These are phyloP conservation scores for Isatis lusitanica DNA, from an alignment of 441 rosid genomes.

Conservation along the genomic window DNA sequence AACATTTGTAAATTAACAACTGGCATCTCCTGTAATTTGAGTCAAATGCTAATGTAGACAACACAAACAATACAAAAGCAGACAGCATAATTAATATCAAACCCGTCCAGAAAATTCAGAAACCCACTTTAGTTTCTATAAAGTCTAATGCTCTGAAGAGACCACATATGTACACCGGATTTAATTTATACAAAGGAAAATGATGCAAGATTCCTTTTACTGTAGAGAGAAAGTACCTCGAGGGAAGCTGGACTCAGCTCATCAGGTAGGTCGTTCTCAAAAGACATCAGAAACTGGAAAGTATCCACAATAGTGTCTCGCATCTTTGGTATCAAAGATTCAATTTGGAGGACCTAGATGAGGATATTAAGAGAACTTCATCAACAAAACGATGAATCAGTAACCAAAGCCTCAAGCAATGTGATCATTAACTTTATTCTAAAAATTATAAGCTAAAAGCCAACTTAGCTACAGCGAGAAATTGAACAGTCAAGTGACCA, in stretches of 20 bases:
- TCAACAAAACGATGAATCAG: constrained; percentile 7
- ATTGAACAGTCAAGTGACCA: background rate
- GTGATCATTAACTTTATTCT: background rate
- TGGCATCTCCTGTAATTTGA: constrained; percentile 6
- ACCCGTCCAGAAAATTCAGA: background rate
- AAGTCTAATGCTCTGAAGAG: background rate
- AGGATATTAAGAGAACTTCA: constrained; percentile 17
- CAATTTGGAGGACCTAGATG: constrained; percentile 75
- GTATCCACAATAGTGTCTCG: constrained; percentile 54
- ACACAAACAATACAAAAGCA: constrained; percentile 17
- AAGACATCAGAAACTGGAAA: constrained; percentile 60
- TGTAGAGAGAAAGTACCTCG: constrained; percentile 57
- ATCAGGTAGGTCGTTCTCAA: constrained; percentile 48
- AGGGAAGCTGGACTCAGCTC: constrained; percentile 69
- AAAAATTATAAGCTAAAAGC: background rate
- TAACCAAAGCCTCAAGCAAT: constrained; percentile 4
- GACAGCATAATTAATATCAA: background rate
- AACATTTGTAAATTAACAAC: constrained; percentile 30
- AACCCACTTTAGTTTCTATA: background rate
- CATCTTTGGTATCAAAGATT: constrained; percentile 64
- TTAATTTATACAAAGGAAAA: background rate
- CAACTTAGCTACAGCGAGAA: background rate
- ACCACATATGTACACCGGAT: background rate
- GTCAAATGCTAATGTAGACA: constrained; percentile 12
- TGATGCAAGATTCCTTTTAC: background rate